Conservation (phyloP, 129 eudicot species). For the Flaveria trinervia region DNA sequence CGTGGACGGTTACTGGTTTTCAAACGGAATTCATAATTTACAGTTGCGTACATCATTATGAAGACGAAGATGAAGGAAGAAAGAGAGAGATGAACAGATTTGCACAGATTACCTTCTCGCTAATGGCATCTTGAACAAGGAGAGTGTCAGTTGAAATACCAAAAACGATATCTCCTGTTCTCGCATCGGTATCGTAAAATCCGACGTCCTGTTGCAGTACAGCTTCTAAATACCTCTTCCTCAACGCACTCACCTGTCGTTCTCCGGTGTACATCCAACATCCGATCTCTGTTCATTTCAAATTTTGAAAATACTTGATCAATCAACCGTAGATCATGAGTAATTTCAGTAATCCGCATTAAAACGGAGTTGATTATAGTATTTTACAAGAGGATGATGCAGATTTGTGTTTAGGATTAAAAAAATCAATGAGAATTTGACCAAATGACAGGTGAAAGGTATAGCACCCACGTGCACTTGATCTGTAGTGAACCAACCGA, state of each 20-base stretch:
- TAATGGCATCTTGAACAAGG: conserved; percentile 99
- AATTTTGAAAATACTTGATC: not conserved
- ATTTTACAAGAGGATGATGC: conserved; percentile 20
- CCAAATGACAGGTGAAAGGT: conserved; percentile 51
- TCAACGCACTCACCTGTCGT: conserved; percentile 83
- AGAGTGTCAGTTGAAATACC: conserved; percentile 96
- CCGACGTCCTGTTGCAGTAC: conserved; percentile 97
- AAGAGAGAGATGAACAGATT: not conserved
- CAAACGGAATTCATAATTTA: not conserved
- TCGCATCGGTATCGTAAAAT: conserved; percentile 95
- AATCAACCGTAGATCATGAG: not conserved
- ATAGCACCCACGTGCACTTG: conserved; percentile 72
- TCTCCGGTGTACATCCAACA: conserved; percentile 99
- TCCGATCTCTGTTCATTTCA: conserved; percentile 62
- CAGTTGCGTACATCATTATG: too few relatives aligned
- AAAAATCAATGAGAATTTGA: conserved; percentile 42
- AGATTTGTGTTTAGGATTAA: conserved; percentile 34
- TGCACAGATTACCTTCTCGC: conserved; percentile 70
- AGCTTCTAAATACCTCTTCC: conserved; percentile 90
- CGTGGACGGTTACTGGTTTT: conserved; percentile 25
- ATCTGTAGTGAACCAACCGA: conserved; percentile 53
- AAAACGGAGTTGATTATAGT: not conserved
- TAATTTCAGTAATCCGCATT: conserved; percentile 7
- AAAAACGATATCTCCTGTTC: conserved; percentile 96
- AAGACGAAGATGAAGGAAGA: not conserved